A percentile compares a stretch with the other conserved stretches of the same genome.
These are phyloP conservation scores for Nicotiana knightiana DNA, from an alignment of 257 asterid species.

Conservation along the genomic window DNA sequence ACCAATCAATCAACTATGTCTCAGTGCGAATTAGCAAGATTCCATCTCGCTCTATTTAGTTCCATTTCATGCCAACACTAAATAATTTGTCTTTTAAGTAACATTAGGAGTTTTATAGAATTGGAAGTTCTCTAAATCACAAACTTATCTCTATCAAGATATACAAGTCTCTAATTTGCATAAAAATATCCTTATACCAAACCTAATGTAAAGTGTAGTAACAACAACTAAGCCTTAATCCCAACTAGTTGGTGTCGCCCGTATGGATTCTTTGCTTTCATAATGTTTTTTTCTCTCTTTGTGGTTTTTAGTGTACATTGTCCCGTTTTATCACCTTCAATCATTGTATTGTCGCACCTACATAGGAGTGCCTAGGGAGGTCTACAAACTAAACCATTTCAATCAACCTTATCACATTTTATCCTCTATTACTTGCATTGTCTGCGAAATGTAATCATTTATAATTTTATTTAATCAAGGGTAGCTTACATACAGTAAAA, in stretches of 20 bases:
- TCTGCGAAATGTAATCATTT: not conserved
- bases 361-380: not conserved
- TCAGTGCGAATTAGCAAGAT: not conserved
- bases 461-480: not conserved
- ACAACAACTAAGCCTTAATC: not conserved
- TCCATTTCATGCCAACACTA: not conserved
- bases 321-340: not conserved
- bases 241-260: not conserved
- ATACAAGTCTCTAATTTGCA: not conserved
- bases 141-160: not conserved
- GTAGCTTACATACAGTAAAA: not conserved
- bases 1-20: not conserved
- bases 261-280: not conserved
- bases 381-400: not conserved
- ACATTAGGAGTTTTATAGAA: not conserved
- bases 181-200: not conserved
- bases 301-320: not conserved
- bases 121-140: not conserved
- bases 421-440: not conserved
- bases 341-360: not conserved
- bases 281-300: not conserved
- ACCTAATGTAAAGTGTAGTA: not conserved
- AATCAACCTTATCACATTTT: not conserved
- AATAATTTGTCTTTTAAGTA: not conserved
- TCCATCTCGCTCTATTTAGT: not conserved